Evolutionary conservation across 73 alveolate genomes (phyloP).

Genomic region (Urostyla sp.): DNA sequence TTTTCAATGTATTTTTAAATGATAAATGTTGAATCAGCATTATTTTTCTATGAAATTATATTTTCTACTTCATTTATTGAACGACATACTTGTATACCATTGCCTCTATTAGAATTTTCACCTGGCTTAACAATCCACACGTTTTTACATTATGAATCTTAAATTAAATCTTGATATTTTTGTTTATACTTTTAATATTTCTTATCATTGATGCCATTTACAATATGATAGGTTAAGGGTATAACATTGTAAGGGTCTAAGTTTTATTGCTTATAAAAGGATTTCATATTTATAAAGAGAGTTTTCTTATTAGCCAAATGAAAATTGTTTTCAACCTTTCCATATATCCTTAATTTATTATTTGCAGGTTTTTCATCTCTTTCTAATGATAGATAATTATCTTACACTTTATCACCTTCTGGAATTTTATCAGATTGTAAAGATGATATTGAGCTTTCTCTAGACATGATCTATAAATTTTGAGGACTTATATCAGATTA

Average conservation of each 20-base stretch:
- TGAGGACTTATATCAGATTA: background rate
- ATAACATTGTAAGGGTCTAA: slow-evolving; percentile 69
- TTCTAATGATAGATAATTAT: background rate
- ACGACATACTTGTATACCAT: slow-evolving; percentile 66
- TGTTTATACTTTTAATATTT: slow-evolving; percentile 59
- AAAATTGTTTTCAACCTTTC: slow-evolving; percentile 76
- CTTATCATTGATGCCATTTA: slow-evolving; percentile 69
- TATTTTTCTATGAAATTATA: slow-evolving; percentile 6
- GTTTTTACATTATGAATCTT: background rate
- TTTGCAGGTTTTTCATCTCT: too few species aligned
- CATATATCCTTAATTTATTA: slow-evolving; percentile 51
- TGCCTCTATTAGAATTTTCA: slow-evolving; percentile 55
- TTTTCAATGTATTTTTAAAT: slow-evolving; percentile 77
- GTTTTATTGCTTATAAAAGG: slow-evolving; percentile 67
- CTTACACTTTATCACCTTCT: background rate
- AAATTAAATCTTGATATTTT: slow-evolving; percentile 19
- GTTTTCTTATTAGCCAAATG: slow-evolving; percentile 78
- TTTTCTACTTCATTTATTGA: slow-evolving; percentile 67
- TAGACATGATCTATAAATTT: background rate
- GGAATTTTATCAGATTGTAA: background rate
- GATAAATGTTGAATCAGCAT: slow-evolving; percentile 54
- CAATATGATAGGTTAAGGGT: slow-evolving; percentile 84
- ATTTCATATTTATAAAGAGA: slow-evolving; percentile 76
- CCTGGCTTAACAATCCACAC: slow-evolving; percentile 64
- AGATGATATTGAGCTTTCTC: background rate